Percentiles rank a stretch among this genome's conserved stretches.
Conservation (phyloP, 2,329 filamentous ascomycete species). For the Ascocoryne sarcoides region DNA sequence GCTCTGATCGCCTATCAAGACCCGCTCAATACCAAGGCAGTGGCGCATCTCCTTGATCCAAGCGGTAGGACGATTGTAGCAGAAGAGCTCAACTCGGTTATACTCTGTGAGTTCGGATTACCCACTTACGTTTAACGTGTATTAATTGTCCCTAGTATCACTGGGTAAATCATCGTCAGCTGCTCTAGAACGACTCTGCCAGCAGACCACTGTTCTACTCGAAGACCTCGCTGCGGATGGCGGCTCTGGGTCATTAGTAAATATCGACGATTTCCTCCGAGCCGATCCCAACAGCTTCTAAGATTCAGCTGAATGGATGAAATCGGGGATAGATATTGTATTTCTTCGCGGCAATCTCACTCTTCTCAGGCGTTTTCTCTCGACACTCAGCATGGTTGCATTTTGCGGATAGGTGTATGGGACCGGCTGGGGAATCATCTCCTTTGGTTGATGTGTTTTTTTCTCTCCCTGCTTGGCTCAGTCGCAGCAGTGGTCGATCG, state of each 20-base stretch:
- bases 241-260: constrained; percentile 78
- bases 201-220: constrained; percentile 80
- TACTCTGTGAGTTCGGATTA: constrained; percentile 50
- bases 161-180: constrained; percentile 83
- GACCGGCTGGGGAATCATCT: no score
- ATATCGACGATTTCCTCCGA: constrained; percentile 44
- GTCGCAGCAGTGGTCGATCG: no score
- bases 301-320: constrained; percentile 1
- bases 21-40: constrained; percentile 62
- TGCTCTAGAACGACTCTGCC: constrained; percentile 74
- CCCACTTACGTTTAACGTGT: no score
- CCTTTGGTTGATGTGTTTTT: no score
- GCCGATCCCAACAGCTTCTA: constrained; percentile 6
- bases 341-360: constrained; percentile 2
- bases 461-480: no score
- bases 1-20: constrained; percentile 81
- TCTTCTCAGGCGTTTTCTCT: no score
- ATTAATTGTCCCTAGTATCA: no score
- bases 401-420: constrained; percentile 16
- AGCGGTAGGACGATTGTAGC: constrained; percentile 70
- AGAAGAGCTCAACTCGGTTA: constrained; percentile 89
- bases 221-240: constrained; percentile 73
- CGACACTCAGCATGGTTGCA: no score
- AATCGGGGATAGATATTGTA: background rate
- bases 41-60: constrained; percentile 70